These are phyloP conservation scores for Colletotrichum caudatum DNA, from an alignment of 2,329 filamentous ascomycete genomes.

Conservation along the genomic window DNA sequence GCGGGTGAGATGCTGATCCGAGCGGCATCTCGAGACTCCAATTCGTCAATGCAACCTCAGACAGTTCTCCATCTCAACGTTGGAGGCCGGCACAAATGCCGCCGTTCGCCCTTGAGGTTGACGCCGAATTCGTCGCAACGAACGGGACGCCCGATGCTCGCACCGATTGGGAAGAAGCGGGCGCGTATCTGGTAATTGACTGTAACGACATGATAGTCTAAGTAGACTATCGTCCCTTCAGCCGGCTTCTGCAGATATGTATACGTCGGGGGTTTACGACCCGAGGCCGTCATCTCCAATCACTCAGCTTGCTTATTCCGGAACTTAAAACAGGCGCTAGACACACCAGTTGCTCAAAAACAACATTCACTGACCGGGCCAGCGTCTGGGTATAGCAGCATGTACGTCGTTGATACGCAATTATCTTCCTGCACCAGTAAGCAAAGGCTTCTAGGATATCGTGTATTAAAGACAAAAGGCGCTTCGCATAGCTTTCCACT, in stretches of 20 bases:
- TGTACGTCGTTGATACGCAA: too few species aligned
- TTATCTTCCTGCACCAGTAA: neutral
- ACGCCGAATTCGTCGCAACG: neutral
- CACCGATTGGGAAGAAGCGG: neutral
- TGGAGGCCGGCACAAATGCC: conserved; percentile 5
- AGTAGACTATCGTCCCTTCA: neutral
- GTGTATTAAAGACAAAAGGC: neutral
- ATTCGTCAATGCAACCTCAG: conserved; percentile 10
- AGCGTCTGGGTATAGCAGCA: neutral
- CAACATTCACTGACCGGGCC: neutral
- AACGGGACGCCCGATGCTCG: neutral
- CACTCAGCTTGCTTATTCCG: neutral
- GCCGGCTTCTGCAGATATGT: neutral
- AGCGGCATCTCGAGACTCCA: conserved; percentile 5
- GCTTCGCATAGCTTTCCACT: neutral
- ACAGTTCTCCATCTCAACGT: neutral
- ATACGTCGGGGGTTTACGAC: neutral
- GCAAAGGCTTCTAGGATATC: neutral
- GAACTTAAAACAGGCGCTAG: neutral
- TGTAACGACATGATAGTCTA: neutral
- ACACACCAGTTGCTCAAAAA: neutral
- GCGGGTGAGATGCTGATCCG: conserved; percentile 13
- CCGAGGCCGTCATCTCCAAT: neutral
- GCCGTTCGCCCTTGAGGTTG: neutral
- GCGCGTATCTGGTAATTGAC: neutral